These are phyloP conservation scores for Populus ilicifolia DNA, from an alignment of 345 rosid genomes.

Conservation along the genomic window DNA sequence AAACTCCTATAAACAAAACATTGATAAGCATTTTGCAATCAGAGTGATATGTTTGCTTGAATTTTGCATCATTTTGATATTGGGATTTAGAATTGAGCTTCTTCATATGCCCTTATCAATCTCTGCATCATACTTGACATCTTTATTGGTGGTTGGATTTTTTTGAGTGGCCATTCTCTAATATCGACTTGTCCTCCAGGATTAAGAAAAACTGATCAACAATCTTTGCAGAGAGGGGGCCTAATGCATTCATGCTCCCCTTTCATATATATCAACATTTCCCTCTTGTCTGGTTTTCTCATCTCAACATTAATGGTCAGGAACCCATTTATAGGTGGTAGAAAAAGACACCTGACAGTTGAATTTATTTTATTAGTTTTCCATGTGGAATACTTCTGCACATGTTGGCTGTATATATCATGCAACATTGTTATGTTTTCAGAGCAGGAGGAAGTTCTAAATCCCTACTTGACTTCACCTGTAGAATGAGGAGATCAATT, in stretches of 20 bases:
- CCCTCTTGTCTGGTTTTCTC: not conserved
- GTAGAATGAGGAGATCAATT: not conserved
- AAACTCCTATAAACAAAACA: no score
- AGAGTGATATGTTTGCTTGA: no score
- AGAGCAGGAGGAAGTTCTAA: not conserved
- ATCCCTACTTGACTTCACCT: not conserved
- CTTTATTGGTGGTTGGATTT: not conserved
- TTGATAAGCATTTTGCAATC: no score
- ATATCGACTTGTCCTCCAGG: no score
- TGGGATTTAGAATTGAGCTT: not conserved
- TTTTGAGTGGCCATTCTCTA: no score
- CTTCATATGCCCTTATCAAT: not conserved
- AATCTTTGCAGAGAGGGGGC: no score
- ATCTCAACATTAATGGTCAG: not conserved
- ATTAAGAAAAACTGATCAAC: no score
- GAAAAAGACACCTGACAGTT: not conserved
- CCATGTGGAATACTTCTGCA: not conserved
- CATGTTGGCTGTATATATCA: not conserved
- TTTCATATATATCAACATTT: no score
- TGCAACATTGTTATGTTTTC: not conserved
- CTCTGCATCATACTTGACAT: not conserved
- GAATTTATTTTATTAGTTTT: not conserved
- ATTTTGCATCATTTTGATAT: not conserved
- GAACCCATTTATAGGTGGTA: not conserved
- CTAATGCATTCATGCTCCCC: no score